phyloP scores from a whole-genome alignment of 2,329 filamentous ascomycete genomes.

The Diatrype stigma region DNA sequence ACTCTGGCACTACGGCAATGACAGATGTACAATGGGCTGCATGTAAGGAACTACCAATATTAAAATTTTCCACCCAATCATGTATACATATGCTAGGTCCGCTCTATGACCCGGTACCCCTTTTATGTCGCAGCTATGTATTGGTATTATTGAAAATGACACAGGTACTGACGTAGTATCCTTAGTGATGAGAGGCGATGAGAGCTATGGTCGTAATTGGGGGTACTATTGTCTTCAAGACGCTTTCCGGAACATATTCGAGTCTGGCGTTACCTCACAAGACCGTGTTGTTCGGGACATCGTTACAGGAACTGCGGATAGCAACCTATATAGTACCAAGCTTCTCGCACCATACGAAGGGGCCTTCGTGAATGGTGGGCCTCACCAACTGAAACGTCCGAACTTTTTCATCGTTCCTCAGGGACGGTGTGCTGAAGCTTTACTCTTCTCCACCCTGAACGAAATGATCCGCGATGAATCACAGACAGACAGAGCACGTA shows the following conservation, averaged over 20 bases:
- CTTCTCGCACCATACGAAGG: conserved; percentile 7
- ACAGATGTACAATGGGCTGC: conserved; percentile 23
- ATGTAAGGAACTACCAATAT: conserved; percentile 6
- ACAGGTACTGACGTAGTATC: background rate
- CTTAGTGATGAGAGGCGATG: conserved; percentile 21
- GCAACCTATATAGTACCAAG: conserved; percentile 8
- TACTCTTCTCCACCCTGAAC: conserved; percentile 16
- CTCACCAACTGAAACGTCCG: conserved; percentile 11
- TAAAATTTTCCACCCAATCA: no score
- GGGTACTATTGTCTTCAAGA: conserved; percentile 23
- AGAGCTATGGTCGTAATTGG: conserved; percentile 23
- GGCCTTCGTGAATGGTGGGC: conserved; percentile 18
- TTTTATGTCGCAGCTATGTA: background rate
- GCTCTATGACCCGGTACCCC: background rate
- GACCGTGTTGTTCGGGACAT: conserved; percentile 1
- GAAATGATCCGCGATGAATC: conserved; percentile 3
- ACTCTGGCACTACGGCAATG: conserved; percentile 24
- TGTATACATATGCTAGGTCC: no score
- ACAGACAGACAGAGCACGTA: background rate
- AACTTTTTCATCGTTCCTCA: conserved; percentile 22
- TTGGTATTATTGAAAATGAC: background rate
- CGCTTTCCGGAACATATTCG: conserved; percentile 20
- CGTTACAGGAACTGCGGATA: conserved; percentile 4
- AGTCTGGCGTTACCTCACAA: conserved; percentile 12
- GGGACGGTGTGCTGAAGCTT: conserved; percentile 18